Percentiles rank a stretch among this genome's conserved stretches.
These are phyloP conservation scores for Cercospora berteroae DNA, from an alignment of 2,329 filamentous ascomycete species.

Conservation along the genomic window DNA sequence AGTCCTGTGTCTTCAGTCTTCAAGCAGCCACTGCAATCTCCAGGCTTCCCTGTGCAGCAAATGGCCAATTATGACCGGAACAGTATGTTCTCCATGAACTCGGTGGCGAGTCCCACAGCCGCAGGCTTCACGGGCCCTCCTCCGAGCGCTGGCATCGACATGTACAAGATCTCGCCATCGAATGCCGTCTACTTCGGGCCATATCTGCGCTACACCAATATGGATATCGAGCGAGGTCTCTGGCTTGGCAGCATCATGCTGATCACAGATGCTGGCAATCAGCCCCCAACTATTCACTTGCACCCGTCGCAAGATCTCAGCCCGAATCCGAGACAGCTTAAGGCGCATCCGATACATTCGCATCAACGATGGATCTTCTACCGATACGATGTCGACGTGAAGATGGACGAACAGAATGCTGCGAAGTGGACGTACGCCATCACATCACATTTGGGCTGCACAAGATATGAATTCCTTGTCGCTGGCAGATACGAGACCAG, in stretches of 20 bases:
- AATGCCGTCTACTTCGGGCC: slow-evolving; percentile 98
- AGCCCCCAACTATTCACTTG: slow-evolving; percentile 93
- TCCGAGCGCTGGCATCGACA: slow-evolving; percentile 81
- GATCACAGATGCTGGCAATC: slow-evolving; percentile 76
- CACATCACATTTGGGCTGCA: slow-evolving; percentile 93
- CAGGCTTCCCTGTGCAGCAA: slow-evolving; percentile 72
- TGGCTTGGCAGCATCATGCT: slow-evolving; percentile 95
- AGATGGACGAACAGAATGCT: slow-evolving; percentile 75
- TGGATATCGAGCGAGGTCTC: slow-evolving; percentile 85
- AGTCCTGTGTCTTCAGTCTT: slow-evolving; percentile 51
- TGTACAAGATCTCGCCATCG: slow-evolving; percentile 89
- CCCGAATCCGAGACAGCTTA: slow-evolving; percentile 81
- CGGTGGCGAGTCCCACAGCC: slow-evolving; percentile 69
- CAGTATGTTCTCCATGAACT: slow-evolving; percentile 78
- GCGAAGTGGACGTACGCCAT: slow-evolving; percentile 98
- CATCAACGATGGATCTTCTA: slow-evolving; percentile 96
- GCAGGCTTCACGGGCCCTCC: slow-evolving; percentile 89
- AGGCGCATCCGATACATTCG: slow-evolving; percentile 75
- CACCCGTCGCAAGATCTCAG: slow-evolving; percentile 88
- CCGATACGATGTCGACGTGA: slow-evolving; percentile 85
- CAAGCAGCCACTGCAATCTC: slow-evolving; percentile 71
- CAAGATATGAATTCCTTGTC: slow-evolving; percentile 95
- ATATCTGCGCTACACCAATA: slow-evolving; percentile 92
- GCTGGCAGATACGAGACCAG: slow-evolving; percentile 85
- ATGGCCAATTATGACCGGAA: slow-evolving; percentile 76